Evolutionary conservation across 192 early-diverging fungal genomes (phyloP).

Genomic region (Backusella macrospora): DNA sequence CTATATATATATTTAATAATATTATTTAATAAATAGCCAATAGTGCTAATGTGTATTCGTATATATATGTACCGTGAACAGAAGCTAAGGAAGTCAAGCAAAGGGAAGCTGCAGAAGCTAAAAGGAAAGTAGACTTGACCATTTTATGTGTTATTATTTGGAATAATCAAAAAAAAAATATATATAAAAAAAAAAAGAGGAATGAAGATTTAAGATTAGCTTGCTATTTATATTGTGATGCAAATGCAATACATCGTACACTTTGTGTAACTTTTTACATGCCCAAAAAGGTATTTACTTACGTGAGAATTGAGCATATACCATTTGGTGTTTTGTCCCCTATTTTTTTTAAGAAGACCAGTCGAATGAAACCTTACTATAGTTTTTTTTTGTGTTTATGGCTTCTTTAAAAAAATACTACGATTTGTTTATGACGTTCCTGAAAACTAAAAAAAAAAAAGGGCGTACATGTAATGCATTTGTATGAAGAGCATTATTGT

Average conservation of each 20-base stretch:
- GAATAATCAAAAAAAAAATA: background rate
- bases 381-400: background rate
- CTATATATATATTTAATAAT: background rate
- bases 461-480: background rate
- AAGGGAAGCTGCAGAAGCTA: background rate
- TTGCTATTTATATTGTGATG: background rate
- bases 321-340: background rate
- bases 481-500: background rate
- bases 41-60: background rate
- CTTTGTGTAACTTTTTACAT: background rate
- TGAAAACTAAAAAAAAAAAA: no score
- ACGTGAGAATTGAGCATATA: background rate
- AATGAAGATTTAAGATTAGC: background rate
- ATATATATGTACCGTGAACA: background rate
- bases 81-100: background rate
- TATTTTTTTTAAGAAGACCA: background rate
- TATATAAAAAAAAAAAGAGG: background rate
- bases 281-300: background rate
- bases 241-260: slow-evolving; percentile 9
- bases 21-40: background rate
- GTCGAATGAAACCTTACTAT: background rate
- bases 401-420: background rate
- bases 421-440: background rate
- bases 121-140: slow-evolving; percentile 18
- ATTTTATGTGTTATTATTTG: slow-evolving; percentile 3